These are phyloP conservation scores for Eucalyptus guilfoylei DNA, from an alignment of 345 rosid species.

Conservation along the genomic window DNA sequence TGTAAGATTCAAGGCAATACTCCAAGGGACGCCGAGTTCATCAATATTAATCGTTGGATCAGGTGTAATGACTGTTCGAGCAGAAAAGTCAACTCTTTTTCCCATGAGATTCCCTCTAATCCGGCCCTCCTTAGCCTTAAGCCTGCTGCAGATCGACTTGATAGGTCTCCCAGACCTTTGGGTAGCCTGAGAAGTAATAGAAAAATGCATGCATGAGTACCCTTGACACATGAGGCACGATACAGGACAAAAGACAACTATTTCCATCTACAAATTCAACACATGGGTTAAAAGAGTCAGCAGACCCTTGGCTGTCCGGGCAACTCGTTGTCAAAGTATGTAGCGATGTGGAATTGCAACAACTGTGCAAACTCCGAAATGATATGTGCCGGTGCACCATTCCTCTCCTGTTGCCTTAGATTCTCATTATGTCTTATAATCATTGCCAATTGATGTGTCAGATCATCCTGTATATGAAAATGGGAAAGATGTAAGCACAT, in stretches of 20 bases:
- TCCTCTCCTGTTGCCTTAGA: slow-evolving; percentile 81
- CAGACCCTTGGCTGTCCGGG: slow-evolving; percentile 98
- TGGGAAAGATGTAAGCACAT: neutral
- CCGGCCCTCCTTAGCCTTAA: slow-evolving; percentile 96
- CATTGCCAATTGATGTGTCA: slow-evolving; percentile 95
- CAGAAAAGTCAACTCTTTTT: slow-evolving; percentile 96
- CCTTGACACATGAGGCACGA: neutral
- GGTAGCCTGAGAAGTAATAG: slow-evolving; percentile 61
- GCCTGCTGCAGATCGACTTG: slow-evolving; percentile 91
- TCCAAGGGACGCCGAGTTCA: slow-evolving; percentile 96
- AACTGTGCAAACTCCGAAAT: slow-evolving; percentile 92
- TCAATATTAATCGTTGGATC: slow-evolving; percentile 95
- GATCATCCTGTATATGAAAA: slow-evolving; percentile 52
- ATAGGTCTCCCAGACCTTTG: slow-evolving; percentile 97
- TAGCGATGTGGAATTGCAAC: slow-evolving; percentile 91
- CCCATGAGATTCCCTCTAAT: slow-evolving; percentile 98
- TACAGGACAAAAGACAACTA: neutral
- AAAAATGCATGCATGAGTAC: neutral
- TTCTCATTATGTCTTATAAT: slow-evolving; percentile 87
- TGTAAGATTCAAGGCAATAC: slow-evolving; percentile 88
- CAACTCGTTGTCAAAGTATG: slow-evolving; percentile 93
- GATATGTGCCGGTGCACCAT: slow-evolving; percentile 95
- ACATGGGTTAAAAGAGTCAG: neutral
- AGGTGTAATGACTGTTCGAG: slow-evolving; percentile 98
- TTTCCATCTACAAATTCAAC: neutral